Evolutionary conservation across 2,329 filamentous ascomycete genomes (phyloP).

Genomic region (Epichloe gansuensis): DNA sequence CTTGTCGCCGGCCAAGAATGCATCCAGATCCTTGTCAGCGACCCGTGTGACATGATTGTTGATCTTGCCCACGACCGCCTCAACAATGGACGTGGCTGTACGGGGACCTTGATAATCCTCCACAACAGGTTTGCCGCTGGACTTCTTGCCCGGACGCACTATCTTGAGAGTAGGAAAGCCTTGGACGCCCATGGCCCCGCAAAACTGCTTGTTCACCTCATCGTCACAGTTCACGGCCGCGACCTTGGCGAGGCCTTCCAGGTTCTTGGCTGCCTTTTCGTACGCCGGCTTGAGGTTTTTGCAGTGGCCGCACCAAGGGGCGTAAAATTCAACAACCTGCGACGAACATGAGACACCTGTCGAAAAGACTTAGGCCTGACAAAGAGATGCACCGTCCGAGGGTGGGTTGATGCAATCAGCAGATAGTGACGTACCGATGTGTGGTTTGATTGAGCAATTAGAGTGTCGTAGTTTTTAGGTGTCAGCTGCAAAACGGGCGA

Average conservation of each 20-base stretch:
- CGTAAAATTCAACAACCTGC: constrained; percentile 73
- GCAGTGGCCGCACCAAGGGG: constrained; percentile 96
- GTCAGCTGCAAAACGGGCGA: constrained; percentile 79
- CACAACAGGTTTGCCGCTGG: constrained; percentile 58
- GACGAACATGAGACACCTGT: not conserved
- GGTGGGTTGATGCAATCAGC: not conserved
- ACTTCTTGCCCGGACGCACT: constrained; percentile 70
- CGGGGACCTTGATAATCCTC: constrained; percentile 85
- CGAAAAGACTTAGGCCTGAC: not conserved
- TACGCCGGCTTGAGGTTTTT: constrained; percentile 91
- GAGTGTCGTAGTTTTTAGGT: constrained; percentile 61
- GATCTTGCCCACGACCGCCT: constrained; percentile 74
- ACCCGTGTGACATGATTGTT: constrained; percentile 81
- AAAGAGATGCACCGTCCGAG: not conserved
- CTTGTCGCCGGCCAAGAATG: constrained; percentile 59
- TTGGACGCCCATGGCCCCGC: constrained; percentile 72
- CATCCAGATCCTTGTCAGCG: constrained; percentile 64
- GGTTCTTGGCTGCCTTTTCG: constrained; percentile 81
- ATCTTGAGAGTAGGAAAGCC: constrained; percentile 97
- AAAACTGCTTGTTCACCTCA: constrained; percentile 80
- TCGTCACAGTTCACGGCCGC: constrained; percentile 93
- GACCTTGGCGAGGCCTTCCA: constrained; percentile 87
- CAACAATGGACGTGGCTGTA: constrained; percentile 74
- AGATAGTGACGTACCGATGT: constrained; percentile 56
- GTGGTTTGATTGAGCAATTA: constrained; percentile 82